Percentiles rank a stretch among this genome's conserved stretches.
phyloP scores from a whole-genome alignment of 106 monocot species.

The Dendrobium huoshanense region DNA sequence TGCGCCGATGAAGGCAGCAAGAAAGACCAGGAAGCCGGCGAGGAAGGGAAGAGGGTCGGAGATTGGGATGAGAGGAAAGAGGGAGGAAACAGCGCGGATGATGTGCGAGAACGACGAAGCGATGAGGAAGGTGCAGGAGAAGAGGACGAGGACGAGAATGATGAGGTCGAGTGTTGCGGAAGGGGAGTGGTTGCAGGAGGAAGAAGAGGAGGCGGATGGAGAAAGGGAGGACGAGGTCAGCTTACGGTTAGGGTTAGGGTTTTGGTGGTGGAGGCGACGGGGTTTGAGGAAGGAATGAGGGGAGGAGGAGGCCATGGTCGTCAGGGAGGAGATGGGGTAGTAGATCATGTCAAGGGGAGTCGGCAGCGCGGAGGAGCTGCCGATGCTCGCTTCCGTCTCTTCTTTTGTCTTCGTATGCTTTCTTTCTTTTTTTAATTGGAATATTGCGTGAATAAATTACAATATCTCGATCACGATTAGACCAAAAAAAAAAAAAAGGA shows the following conservation, averaged over 20 bases:
- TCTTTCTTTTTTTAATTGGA: background rate
- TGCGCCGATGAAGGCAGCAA: conserved; percentile 12
- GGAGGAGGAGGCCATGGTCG: background rate
- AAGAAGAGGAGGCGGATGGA: background rate
- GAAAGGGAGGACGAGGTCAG: too few relatives aligned
- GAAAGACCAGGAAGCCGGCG: conserved; percentile 20
- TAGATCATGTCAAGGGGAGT: background rate
- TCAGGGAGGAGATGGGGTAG: background rate
- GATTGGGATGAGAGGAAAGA: conserved; percentile 20
- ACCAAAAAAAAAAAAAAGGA: too few relatives aligned
- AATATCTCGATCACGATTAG: too few relatives aligned
- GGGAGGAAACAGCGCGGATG: conserved; percentile 31
- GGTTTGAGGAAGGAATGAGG: background rate
- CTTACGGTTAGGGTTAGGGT: conserved; percentile 6
- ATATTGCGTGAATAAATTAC: too few relatives aligned
- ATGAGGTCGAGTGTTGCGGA: conserved; percentile 59
- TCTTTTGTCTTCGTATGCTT: background rate
- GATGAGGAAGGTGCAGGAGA: conserved; percentile 67
- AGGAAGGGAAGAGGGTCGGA: conserved; percentile 23
- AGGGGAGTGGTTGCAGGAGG: conserved; percentile 38
- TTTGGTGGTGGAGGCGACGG: conserved; percentile 3
- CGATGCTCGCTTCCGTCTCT: background rate
- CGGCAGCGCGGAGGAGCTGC: background rate
- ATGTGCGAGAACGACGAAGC: conserved; percentile 51
- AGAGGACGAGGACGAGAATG: conserved; percentile 65